These are phyloP conservation scores for Alternaria ventricosa DNA, from an alignment of 2,329 filamentous ascomycete species.

Conservation along the genomic window DNA sequence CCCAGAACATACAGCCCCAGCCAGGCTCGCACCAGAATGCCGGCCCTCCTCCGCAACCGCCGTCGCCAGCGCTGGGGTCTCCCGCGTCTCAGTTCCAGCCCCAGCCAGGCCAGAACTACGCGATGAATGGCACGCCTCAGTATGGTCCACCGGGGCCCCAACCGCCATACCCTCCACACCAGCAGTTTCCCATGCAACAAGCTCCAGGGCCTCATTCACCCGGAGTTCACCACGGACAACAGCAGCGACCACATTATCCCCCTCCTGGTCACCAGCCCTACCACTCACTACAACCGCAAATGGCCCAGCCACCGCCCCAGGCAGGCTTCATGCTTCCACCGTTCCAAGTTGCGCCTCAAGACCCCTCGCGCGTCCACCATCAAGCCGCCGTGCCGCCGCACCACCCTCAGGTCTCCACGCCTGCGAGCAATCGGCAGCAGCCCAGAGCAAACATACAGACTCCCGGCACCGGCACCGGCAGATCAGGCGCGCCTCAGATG, in stretches of 20 bases:
- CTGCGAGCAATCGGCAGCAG: conserved; percentile 26
- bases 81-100: conserved; percentile 44
- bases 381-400: conserved; percentile 35
- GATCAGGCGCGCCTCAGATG: conserved; percentile 24
- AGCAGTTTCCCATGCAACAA: conserved; percentile 33
- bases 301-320: conserved; percentile 49
- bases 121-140: conserved; percentile 30
- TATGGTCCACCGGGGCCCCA: conserved; percentile 34
- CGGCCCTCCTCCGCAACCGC: conserved; percentile 13
- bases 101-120: conserved; percentile 33
- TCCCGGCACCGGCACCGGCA: conserved; percentile 19
- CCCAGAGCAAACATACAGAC: conserved; percentile 20
- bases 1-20: conserved; percentile 32
- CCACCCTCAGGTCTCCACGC: conserved; percentile 39
- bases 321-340: conserved; percentile 57
- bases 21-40: conserved; percentile 26
- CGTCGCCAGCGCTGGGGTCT: conserved; percentile 43
- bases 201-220: conserved; percentile 42
- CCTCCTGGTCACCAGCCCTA: conserved; percentile 41
- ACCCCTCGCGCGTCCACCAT: conserved; percentile 48
- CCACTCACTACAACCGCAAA: conserved; percentile 37
- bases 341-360: conserved; percentile 56
- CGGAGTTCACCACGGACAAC: conserved; percentile 34
- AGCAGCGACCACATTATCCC: conserved; percentile 41
- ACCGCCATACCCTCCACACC: conserved; percentile 40